These are phyloP conservation scores for Talaromyces verruculosus DNA, from an alignment of 2,329 filamentous ascomycete species.

Conservation along the genomic window DNA sequence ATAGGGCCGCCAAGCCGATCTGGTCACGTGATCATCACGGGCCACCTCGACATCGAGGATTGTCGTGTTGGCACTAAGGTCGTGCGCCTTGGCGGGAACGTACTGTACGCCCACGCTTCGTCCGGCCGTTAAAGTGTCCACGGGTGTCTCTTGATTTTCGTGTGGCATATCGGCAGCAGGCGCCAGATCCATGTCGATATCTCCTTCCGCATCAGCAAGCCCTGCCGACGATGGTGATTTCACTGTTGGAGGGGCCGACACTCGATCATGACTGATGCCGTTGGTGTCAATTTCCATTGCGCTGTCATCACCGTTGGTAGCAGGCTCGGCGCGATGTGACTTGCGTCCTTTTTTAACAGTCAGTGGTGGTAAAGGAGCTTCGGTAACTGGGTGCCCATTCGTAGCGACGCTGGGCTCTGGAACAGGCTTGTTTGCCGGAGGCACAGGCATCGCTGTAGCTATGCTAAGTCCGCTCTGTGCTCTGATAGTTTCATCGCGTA, in stretches of 20 bases:
- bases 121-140: constrained; percentile 45
- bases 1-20: constrained; percentile 46
- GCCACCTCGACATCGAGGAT: constrained; percentile 43
- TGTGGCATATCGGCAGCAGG: constrained; percentile 28
- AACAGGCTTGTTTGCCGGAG: constrained; percentile 35
- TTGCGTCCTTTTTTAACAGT: constrained; percentile 39
- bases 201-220: constrained; percentile 45
- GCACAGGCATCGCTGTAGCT: constrained; percentile 31
- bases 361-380: constrained; percentile 30
- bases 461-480: constrained; percentile 31
- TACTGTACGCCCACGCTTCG: constrained; percentile 51
- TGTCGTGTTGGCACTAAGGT: constrained; percentile 47
- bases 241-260: constrained; percentile 22
- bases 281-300: constrained; percentile 46
- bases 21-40: constrained; percentile 42
- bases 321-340: constrained; percentile 27
- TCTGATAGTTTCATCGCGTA: constrained; percentile 28
- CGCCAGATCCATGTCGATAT: constrained; percentile 39
- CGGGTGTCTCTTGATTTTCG: constrained; percentile 22
- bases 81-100: constrained; percentile 49
- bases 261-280: constrained; percentile 32
- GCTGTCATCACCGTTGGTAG: constrained; percentile 34
- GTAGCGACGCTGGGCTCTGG: constrained; percentile 33
- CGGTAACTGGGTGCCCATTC: constrained; percentile 40
- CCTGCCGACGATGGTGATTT: constrained; percentile 29